Conservation (phyloP, 2,329 filamentous ascomycete species). For the Paraphaeosphaeria minitans region DNA sequence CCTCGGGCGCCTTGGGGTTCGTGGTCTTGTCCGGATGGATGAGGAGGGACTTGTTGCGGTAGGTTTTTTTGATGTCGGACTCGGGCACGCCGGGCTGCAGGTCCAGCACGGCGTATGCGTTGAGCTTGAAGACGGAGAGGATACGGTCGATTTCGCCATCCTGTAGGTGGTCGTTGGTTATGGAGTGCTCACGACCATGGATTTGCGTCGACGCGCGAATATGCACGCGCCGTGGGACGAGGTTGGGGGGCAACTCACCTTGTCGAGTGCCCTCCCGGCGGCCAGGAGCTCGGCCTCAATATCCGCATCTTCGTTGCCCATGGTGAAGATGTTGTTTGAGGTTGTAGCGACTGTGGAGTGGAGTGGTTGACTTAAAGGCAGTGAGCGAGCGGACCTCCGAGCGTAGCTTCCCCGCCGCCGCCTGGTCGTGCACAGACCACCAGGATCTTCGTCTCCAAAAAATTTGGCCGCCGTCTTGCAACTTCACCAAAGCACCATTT, state of each 20-base stretch:
- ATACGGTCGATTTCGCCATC: conserved; percentile 97
- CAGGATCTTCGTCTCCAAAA: conserved; percentile 24
- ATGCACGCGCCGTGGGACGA: neutral
- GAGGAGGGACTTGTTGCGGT: conserved; percentile 97
- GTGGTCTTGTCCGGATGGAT: conserved; percentile 98
- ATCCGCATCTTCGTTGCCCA: conserved; percentile 59
- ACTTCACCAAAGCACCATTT: conserved; percentile 17
- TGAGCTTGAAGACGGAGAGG: conserved; percentile 82
- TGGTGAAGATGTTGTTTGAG: conserved; percentile 31
- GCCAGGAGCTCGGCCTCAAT: conserved; percentile 76
- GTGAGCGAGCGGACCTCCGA: conserved; percentile 6
- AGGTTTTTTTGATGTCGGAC: conserved; percentile 91
- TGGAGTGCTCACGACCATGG: neutral
- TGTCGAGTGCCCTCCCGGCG: conserved; percentile 89
- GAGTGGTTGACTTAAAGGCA: conserved; percentile 7
- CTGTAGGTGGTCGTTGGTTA: conserved; percentile 53
- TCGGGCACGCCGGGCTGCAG: conserved; percentile 94
- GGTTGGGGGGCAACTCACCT: conserved; percentile 57
- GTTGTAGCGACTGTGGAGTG: conserved; percentile 5
- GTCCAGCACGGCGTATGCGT: conserved; percentile 90
- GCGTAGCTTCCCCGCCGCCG: conserved; percentile 11
- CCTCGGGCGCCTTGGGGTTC: conserved; percentile 88
- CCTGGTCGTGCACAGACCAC: conserved; percentile 25
- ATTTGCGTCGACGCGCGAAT: neutral
- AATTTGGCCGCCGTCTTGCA: conserved; percentile 22